Conservation (phyloP, 768 basidiomycete genomes). For the Pisolithus marmoratus region DNA sequence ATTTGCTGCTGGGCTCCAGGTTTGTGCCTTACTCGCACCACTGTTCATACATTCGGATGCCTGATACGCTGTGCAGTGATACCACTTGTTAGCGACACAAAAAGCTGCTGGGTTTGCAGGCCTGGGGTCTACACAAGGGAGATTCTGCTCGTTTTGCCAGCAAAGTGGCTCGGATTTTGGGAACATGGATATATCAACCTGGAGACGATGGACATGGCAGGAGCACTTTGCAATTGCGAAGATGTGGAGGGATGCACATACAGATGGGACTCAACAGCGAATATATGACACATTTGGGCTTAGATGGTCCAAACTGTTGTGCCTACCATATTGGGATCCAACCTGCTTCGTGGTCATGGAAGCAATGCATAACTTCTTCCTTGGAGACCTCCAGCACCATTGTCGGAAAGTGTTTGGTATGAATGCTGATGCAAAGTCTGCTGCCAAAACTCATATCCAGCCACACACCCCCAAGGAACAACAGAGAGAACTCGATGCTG, state of each 20-base stretch:
- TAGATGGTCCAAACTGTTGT: conserved; percentile 25
- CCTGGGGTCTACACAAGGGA: conserved; percentile 1
- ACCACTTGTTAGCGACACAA: conserved; percentile 17
- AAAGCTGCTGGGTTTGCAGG: conserved; percentile 20
- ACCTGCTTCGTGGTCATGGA: conserved; percentile 27
- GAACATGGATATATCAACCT: conserved; percentile 15
- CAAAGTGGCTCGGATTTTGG: conserved; percentile 9
- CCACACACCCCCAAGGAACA: conserved; percentile 1
- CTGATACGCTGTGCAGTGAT: conserved; percentile 24
- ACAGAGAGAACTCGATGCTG: not conserved
- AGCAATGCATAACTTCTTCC: conserved; percentile 33
- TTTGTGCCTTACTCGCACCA: conserved; percentile 22
- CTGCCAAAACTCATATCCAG: not conserved
- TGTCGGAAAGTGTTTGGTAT: conserved; percentile 16
- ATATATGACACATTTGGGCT: conserved; percentile 18
- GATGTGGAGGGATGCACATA: conserved; percentile 11
- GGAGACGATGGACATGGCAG: conserved; percentile 8
- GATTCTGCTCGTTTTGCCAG: conserved; percentile 24
- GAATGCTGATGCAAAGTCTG: not conserved
- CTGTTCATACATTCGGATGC: conserved; percentile 17
- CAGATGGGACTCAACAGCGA: conserved; percentile 4
- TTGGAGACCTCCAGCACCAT: conserved; percentile 6
- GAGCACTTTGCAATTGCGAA: conserved; percentile 15
- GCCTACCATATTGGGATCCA: conserved; percentile 33
- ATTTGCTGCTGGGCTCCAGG: conserved; percentile 29